phyloP scores from a whole-genome alignment of 495 filamentous ascomycete genomes.

The Aspergillus sclerotiicarbonarius region DNA sequence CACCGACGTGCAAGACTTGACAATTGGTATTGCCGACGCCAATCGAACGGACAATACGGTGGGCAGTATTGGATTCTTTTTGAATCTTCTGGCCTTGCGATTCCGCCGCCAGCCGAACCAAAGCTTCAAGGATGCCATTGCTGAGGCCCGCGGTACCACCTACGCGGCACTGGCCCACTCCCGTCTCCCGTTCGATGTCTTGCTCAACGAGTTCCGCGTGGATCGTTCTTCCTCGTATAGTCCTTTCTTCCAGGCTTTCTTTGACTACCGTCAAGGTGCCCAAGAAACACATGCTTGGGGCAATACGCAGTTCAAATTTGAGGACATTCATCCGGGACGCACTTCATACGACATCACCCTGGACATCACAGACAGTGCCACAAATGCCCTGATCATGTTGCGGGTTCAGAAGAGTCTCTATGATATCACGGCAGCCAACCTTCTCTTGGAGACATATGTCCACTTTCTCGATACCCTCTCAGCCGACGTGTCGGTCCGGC shows the following conservation, averaged over 20 bases:
- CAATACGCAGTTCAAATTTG: background rate
- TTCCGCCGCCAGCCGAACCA: background rate
- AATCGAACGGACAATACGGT: background rate
- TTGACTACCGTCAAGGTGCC: slow-evolving; percentile 30
- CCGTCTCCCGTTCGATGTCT: background rate
- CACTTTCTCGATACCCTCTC: background rate
- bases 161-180: background rate
- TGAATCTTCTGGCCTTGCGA: background rate
- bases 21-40: background rate
- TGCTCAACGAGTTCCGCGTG: slow-evolving; percentile 14
- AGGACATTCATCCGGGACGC: slow-evolving; percentile 11
- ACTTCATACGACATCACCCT: slow-evolving; percentile 27
- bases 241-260: slow-evolving; percentile 31
- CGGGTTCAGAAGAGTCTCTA: slow-evolving; percentile 7
- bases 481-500: background rate
- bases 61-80: background rate
- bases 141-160: background rate
- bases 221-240: slow-evolving; percentile 20
- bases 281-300: slow-evolving; percentile 15
- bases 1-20: background rate
- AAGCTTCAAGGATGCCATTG: background rate
- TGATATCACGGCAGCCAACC: slow-evolving; percentile 2
- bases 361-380: slow-evolving; percentile 21
- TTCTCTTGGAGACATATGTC: slow-evolving; percentile 20
- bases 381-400: slow-evolving; percentile 3